Base-by-base conservation (phyloP, 2,329 filamentous ascomycete species). In the Fusarium transvaalense region DNA sequence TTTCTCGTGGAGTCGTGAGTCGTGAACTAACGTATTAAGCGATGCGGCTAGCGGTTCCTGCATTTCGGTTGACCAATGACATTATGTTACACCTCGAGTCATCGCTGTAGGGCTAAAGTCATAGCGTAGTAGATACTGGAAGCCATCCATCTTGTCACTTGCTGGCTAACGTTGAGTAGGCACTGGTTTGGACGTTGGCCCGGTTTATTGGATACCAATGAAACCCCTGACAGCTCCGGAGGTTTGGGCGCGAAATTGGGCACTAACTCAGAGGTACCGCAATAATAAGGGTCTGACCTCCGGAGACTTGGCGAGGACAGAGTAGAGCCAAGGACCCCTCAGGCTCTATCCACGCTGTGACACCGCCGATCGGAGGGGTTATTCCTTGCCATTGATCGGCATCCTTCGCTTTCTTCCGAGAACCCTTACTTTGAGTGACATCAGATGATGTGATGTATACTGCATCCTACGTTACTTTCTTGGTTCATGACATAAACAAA, bases 341-440 rank as follows among this genome's bases (percentile, higher is more conserved):
- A 25, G 21, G 38, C 17, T 37, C 6, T 41, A 41, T 29, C 59
- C 69, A 57, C 41, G 45, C 61, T 52, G 48, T 56, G 66, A 55
- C 42, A 72, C 39, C 50, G 66, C 69, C 64, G 69, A 72, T 71
- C 69, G 25, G 47, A 38, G 60, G 69, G 58, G 66, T 50, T 34
- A 10, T 48, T 46, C 56, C 55, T 51, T 48, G 56, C 21, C n/a
- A 14, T 46, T 61, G 52, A 61, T 58, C 61, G 64, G 39, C 60
- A 57, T 21, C 34, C 32, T 43, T 68, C 50, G 66, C 66, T 51
- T 65, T 56, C 47, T 68, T 68, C 66, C 61, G 65, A 62, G 52
- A 46, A 45, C n/a, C 13, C 19, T 60, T 56, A 42, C 39, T 32
- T 6, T 12, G 45, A 21, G 21, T 56, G 43, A 39, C 51, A 63